These are phyloP conservation scores for Henckelia pumila DNA, from an alignment of 257 asterid species.

Conservation along the genomic window DNA sequence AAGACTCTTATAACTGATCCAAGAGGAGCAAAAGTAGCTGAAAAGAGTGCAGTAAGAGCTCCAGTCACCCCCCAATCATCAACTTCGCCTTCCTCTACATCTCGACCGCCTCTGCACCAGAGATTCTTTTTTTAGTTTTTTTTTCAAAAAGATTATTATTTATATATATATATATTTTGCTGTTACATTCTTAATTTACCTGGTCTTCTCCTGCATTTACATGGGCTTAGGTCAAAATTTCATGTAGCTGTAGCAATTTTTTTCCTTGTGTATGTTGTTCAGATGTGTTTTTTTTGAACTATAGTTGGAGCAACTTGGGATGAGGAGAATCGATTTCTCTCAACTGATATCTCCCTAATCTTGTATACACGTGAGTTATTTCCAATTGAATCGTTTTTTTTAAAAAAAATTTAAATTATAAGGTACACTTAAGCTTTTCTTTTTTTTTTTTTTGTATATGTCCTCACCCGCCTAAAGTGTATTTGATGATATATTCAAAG, in stretches of 20 bases:
- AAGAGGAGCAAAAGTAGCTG: slow-evolving; percentile 56
- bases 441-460: no score
- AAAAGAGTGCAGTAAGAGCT: slow-evolving; percentile 38
- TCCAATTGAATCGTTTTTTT: no score
- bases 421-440: no score
- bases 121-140: slow-evolving; percentile 44
- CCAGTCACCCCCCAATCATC: slow-evolving; percentile 42
- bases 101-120: slow-evolving; percentile 33
- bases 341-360: no score
- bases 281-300: no score
- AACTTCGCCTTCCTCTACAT: slow-evolving; percentile 22
- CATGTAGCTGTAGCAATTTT: slow-evolving; percentile 1
- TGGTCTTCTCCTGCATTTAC: neutral
- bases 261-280: neutral
- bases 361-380: no score
- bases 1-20: slow-evolving; percentile 80
- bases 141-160: no score
- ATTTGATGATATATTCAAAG: neutral
- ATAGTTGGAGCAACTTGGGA: neutral
- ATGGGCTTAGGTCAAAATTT: slow-evolving; percentile 4
- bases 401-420: no score
- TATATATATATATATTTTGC: no score
- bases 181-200: neutral
- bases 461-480: no score
- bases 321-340: neutral